Base-by-base conservation (phyloP, 768 basidiomycete species). In the Collybia mongolica region DNA sequence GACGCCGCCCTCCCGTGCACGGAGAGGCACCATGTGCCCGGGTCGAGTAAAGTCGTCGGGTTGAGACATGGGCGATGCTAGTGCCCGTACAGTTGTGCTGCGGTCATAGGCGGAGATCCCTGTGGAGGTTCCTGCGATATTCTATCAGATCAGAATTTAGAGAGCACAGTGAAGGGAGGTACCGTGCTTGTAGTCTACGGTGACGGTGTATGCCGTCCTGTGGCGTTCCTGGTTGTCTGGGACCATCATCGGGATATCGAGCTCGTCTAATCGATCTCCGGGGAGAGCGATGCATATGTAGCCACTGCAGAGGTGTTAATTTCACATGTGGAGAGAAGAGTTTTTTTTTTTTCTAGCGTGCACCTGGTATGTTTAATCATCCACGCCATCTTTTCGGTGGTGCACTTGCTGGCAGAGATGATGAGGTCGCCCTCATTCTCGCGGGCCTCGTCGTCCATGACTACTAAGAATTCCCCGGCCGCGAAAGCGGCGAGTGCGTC, bases 381-480 rank as follows among this genome's bases (percentile, higher is more conserved):
- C 93, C 93, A 99, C 0, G 97, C 96, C 97, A 99, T 98, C 63
- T 94, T 91, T 69, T 98, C 91, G 1, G 93, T 91, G 35, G 94
- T 93, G 57, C 91, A 85, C 45, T 84, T 80, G 20, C 77, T 76
- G 2, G 84, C 97, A 12, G 96, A 84, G 61, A 93, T 88, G 63
- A 98, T 93, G 51, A 99, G 72, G 67, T 99, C 97, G 2, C 97
- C 96, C 65, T 99, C 97, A 65, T 99, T 99, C 72, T 99, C 97
- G 52, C 97, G 76, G 55, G 77, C 76, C 69, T 97, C 91, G 68
- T 98, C 96, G 66, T 99, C 97, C 88, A 98, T 93, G 5, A 98
- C 97, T 1, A 99, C 90, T 48, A 99, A 76, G 56, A 98, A 94
- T 63, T 96, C 91, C 1, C 95, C 95, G 3, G 74, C 74, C 2